Percentiles rank a stretch among this genome's conserved stretches.
Evolutionary conservation across 2,329 filamentous ascomycete species (phyloP).

Genomic region (Pyrenochaeta sp.): DNA sequence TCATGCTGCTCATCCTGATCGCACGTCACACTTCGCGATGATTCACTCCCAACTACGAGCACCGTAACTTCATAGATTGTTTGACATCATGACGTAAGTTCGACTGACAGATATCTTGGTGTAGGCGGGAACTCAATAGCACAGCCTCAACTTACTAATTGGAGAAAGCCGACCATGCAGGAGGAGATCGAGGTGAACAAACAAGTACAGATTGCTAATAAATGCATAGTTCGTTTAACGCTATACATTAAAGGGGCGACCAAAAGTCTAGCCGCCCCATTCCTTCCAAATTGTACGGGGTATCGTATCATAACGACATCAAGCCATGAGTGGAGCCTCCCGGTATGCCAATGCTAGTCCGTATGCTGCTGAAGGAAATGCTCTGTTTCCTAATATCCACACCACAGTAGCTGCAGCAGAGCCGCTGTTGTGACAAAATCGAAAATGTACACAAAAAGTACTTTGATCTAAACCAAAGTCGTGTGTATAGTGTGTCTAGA

Average conservation of each 20-base stretch:
- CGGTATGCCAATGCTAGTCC: neutral
- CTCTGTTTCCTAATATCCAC: neutral
- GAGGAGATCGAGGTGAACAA: too few species aligned
- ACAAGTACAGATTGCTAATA: neutral
- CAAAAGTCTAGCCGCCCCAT: neutral
- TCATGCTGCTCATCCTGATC: neutral
- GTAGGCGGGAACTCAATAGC: too few species aligned
- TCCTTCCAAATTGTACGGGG: neutral
- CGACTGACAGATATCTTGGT: too few species aligned
- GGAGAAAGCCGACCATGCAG: too few species aligned
- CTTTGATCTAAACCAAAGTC: neutral
- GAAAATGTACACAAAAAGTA: neutral
- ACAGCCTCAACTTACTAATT: too few species aligned
- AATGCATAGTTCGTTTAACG: neutral
- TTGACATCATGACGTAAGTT: too few species aligned
- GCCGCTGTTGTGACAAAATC: too few species aligned
- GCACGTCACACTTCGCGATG: neutral
- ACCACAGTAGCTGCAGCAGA: neutral
- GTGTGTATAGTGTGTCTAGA: neutral
- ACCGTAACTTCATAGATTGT: too few species aligned
- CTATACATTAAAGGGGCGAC: neutral
- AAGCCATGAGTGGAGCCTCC: neutral
- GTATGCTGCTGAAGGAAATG: neutral
- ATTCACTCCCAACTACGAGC: neutral
- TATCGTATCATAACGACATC: slow-evolving; percentile 8